phyloP scores from a whole-genome alignment of 2,329 filamentous ascomycete species.

The Ophiosphaerella narmari region DNA sequence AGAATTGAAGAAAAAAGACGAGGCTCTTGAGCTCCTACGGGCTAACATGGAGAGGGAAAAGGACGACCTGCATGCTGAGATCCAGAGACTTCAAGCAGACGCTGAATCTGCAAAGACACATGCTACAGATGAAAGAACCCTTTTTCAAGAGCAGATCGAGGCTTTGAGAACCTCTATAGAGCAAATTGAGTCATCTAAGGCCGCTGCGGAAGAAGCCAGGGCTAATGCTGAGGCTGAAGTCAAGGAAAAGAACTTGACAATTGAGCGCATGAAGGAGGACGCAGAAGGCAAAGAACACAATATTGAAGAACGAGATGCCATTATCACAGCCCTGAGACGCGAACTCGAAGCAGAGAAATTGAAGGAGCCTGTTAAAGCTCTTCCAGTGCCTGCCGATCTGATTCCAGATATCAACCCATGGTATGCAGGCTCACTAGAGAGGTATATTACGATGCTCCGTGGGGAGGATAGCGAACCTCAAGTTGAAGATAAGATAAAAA shows the following conservation, averaged over 20 bases:
- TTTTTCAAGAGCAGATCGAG: conserved; percentile 27
- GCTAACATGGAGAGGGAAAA: conserved; percentile 26
- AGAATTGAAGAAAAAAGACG: conserved; percentile 37
- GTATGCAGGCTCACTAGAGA: conserved; percentile 60
- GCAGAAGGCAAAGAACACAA: conserved; percentile 39
- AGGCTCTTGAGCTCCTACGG: conserved; percentile 30
- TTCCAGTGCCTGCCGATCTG: conserved; percentile 36
- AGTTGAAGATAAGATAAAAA: conserved; percentile 58
- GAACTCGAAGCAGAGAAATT: conserved; percentile 34
- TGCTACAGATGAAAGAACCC: conserved; percentile 18
- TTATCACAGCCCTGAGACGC: conserved; percentile 24
- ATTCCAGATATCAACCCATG: conserved; percentile 62
- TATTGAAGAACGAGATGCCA: conserved; percentile 34
- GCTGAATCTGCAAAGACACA: conserved; percentile 21
- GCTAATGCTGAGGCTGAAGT: conserved; percentile 22
- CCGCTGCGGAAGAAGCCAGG: conserved; percentile 26
- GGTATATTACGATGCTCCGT: conserved; percentile 60
- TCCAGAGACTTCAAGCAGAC: conserved; percentile 24
- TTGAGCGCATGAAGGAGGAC: conserved; percentile 42
- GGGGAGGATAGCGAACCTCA: conserved; percentile 52
- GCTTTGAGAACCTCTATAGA: conserved; percentile 20
- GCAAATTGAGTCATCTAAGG: conserved; percentile 26
- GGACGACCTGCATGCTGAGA: conserved; percentile 8
- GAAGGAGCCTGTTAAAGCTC: conserved; percentile 26
- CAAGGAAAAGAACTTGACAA: conserved; percentile 35